Evolutionary conservation across 768 basidiomycete species (phyloP), one percentile per base, ranked within the genome.

Genomic region (Collybiopsis confluens): DNA sequence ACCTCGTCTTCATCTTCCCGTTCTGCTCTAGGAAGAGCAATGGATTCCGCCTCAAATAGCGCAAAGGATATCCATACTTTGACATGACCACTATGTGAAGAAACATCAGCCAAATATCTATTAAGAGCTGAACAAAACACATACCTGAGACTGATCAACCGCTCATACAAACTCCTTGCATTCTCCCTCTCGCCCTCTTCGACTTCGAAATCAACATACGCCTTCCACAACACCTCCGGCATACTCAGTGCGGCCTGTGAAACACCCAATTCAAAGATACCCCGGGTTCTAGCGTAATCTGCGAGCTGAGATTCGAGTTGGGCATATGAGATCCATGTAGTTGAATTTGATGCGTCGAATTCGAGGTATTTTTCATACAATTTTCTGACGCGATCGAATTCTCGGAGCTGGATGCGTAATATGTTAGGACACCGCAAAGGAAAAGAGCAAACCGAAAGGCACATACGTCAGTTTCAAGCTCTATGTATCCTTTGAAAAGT

Each of bases 1-100:
- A 33, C 30, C 30, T 33, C 30, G 30, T 33, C 88, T 6, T 87
- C 86, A 11, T 86, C 88, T 49, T 87, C 88, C 37, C 88, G 76
- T 61, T 78, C 72, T 3, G 79, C 82, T 20, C 86, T 73, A 9
- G 81, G 79, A 4, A 86, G 61, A 4, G 84, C 84, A 41, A 90
- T 86, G 5, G 82, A 73, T 61, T 88, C 87, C 4, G 84, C 88
- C 69, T 98, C 96, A 61, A 98, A 97, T 60, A 88, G 78, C 0
- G 96, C 96, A 68, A 88, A 98, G 50, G 93, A 86, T 52, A 97
- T 91, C 93, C 94, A 98, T 18, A 96, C 93, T 71, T 98, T 98
- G 71, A 93, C 89, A 65, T 98, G 95, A 3, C 91, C 91, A 58
- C 92, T 96, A 45, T 89, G 75, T 28, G 81, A 71, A 33, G 30